These are phyloP conservation scores for Xylaria sp. DNA, from an alignment of 2,329 filamentous ascomycete species.

Conservation along the genomic window DNA sequence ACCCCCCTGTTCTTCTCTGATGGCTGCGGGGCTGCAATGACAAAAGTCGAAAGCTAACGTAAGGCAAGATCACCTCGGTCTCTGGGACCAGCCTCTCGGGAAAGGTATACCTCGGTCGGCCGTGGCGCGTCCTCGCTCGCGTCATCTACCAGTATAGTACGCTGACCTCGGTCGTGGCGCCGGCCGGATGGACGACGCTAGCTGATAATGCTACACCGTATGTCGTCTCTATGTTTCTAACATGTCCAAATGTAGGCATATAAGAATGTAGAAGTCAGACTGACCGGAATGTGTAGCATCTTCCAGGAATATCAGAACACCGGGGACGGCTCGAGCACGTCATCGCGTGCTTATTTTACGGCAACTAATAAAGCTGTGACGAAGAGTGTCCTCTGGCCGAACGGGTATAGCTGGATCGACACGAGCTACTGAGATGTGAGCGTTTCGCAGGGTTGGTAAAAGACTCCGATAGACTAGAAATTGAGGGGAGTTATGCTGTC, in stretches of 20 bases:
- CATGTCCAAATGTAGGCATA: background rate
- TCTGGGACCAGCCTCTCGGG: background rate
- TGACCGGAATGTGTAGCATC: conserved; percentile 2
- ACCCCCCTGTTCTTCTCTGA: background rate
- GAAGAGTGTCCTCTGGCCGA: conserved; percentile 12
- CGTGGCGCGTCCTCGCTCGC: conserved; percentile 19
- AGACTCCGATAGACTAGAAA: background rate
- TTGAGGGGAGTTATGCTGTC: background rate
- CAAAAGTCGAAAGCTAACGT: background rate
- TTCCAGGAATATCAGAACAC: conserved; percentile 17
- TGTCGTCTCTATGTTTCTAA: background rate
- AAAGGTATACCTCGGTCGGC: conserved; percentile 12
- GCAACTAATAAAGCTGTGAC: background rate
- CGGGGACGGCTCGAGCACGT: conserved; percentile 12
- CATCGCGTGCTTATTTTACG: background rate
- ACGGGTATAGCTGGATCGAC: conserved; percentile 16
- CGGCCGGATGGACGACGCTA: conserved; percentile 14
- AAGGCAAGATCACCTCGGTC: conserved; percentile 14
- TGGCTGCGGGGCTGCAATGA: background rate
- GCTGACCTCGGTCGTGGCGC: conserved; percentile 11
- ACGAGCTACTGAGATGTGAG: conserved; percentile 4
- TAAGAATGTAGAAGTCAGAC: background rate
- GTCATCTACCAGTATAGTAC: conserved; percentile 19
- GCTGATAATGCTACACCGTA: conserved; percentile 18
- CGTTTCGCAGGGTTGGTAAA: background rate